Conservation (phyloP, 2,329 filamentous ascomycete genomes). For the Pseudogymnoascus sp. region DNA sequence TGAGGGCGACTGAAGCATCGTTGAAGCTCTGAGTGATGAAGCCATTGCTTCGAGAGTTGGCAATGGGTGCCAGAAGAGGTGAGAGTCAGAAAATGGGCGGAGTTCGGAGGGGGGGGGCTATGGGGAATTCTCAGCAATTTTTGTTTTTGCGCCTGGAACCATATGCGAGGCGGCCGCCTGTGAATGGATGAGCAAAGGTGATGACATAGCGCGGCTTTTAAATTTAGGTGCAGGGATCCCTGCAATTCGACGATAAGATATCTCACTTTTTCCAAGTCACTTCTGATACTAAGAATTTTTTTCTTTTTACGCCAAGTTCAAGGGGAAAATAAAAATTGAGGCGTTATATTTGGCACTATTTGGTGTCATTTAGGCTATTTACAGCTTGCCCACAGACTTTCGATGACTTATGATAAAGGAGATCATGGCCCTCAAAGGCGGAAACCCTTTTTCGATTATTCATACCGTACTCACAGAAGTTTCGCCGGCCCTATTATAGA, state of each 20-base stretch:
- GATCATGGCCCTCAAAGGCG: neutral
- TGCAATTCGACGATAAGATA: neutral
- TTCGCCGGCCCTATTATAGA: neutral
- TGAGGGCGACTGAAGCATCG: slow-evolving; percentile 24
- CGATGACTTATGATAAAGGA: neutral
- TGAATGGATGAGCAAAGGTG: slow-evolving; percentile 8
- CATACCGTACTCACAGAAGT: neutral
- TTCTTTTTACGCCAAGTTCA: neutral
- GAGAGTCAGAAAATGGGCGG: neutral
- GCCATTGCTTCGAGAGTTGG: slow-evolving; percentile 22
- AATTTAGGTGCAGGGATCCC: neutral
- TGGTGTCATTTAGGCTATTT: neutral
- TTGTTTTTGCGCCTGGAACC: slow-evolving; percentile 8
- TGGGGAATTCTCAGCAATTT: slow-evolving; percentile 7
- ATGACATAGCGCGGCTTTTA: slow-evolving; percentile 6
- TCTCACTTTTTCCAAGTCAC: slow-evolving; percentile 4
- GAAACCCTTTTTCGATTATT: neutral
- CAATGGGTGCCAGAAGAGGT: slow-evolving; percentile 12
- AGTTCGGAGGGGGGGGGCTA: neutral
- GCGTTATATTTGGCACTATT: neutral
- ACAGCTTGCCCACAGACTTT: neutral
- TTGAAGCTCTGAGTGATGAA: slow-evolving; percentile 25
- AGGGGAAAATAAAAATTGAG: neutral
- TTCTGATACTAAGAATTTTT: neutral
- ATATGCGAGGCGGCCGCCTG: slow-evolving; percentile 6